These are phyloP conservation scores for Arctium minus DNA, from an alignment of 129 eudicot species.

Conservation along the genomic window DNA sequence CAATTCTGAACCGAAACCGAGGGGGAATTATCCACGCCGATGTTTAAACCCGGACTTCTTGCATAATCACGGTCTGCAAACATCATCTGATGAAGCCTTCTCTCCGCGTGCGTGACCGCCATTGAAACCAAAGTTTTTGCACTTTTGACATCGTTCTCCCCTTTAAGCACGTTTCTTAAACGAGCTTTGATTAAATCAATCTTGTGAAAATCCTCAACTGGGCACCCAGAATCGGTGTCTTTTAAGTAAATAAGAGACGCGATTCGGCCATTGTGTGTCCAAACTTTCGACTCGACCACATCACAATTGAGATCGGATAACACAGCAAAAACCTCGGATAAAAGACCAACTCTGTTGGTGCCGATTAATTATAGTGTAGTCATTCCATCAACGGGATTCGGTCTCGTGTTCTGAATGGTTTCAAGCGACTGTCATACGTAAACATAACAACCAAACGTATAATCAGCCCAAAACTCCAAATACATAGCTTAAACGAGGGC, in stretches of 20 bases:
- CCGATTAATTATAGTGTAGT: constrained; percentile 70
- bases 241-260: constrained; percentile 60
- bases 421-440: constrained; percentile 49
- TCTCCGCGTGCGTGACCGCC: constrained; percentile 59
- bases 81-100: constrained; percentile 87
- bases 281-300: constrained; percentile 66
- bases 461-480: not conserved
- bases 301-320: constrained; percentile 46
- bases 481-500: too few species aligned
- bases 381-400: constrained; percentile 40
- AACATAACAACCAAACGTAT: not conserved
- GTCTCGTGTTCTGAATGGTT: constrained; percentile 35
- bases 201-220: constrained; percentile 45
- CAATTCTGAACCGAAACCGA: constrained; percentile 50
- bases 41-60: constrained; percentile 22
- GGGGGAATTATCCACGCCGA: constrained; percentile 30
- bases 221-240: constrained; percentile 46
- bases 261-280: constrained; percentile 77
- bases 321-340: constrained; percentile 64
- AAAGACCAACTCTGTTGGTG: constrained; percentile 51
- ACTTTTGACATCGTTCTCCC: constrained; percentile 59
- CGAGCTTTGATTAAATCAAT: constrained; percentile 34
- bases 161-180: constrained; percentile 58
- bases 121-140: constrained; percentile 50
- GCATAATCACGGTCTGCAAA: constrained; percentile 68